phyloP scores from a whole-genome alignment of 2,329 filamentous ascomycete genomes.

The Ascochyta pisi region DNA sequence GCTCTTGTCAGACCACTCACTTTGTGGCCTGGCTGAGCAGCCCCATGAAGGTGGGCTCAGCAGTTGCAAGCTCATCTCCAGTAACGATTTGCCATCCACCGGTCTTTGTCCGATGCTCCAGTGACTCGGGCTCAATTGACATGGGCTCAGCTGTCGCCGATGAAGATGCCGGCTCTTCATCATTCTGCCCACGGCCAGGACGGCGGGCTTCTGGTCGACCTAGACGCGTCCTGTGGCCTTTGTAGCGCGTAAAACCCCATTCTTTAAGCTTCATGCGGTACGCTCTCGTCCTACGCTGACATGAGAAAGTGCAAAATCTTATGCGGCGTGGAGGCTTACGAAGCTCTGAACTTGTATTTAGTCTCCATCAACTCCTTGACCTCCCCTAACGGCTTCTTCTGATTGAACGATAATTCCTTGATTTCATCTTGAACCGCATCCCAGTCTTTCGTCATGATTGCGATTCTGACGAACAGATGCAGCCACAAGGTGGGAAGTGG shows the following conservation, averaged over 20 bases:
- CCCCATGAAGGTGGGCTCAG: constrained; percentile 20
- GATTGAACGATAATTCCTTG: constrained; percentile 41
- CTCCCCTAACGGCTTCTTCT: constrained; percentile 43
- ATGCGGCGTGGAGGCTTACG: constrained; percentile 27
- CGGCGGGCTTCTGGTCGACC: background rate
- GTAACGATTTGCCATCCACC: constrained; percentile 19
- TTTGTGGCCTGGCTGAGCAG: constrained; percentile 16
- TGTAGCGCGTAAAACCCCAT: constrained; percentile 42
- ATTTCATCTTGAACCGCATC: constrained; percentile 39
- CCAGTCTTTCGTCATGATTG: constrained; percentile 45
- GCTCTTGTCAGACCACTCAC: constrained; percentile 6
- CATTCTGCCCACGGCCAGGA: constrained; percentile 1
- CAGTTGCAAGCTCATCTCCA: background rate
- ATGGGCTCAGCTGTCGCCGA: constrained; percentile 13
- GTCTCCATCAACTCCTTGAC: constrained; percentile 45
- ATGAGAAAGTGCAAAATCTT: constrained; percentile 6
- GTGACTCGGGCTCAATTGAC: background rate
- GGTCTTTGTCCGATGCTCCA: constrained; percentile 4
- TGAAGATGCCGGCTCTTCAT: constrained; percentile 12
- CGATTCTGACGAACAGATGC: background rate
- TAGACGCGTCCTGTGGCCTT: background rate
- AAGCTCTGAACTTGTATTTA: constrained; percentile 43
- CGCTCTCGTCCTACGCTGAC: constrained; percentile 36
- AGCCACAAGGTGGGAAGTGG: no score
- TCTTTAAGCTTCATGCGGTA: constrained; percentile 49